Base-by-base conservation (phyloP, 345 rosid species). In the Camelina laxa region DNA sequence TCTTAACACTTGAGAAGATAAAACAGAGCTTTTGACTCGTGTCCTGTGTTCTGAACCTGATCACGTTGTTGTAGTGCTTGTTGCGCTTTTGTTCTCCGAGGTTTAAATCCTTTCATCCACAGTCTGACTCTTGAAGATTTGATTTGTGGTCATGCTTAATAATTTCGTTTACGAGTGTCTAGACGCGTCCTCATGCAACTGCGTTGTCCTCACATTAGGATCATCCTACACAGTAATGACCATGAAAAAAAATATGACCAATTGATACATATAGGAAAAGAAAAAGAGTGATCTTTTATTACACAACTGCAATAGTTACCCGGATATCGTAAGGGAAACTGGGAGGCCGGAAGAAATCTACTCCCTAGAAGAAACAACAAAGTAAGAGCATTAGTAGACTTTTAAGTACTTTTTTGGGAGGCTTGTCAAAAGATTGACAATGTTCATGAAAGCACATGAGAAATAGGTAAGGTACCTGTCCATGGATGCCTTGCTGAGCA, bases 341-440 rank as follows among this genome's bases (percentile, higher is more conserved):
- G 38, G 86, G 36, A 22, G 88, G 85, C 39, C 92, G 80, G 81
- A 89, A 89, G 85, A 89, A 89, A 79, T 91, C 96, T 75, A 89
- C 85, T 74, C 86, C 88, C 82, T 73, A 64, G 50, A 54, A 61
- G 50, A 49, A 73, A 70, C 65, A 58, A 64, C 12, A 50, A 74
- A 48, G 35, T 14, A 50, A 49, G 13, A 44, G 22, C 22, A 33
- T 41, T 45, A 20, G 33, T 53, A 10, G 44, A 56, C 36, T 39
- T 24, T 12, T 39, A 21, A 0, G 30, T 27, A 10, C 27, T 5
- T 35, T 11, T 19, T 60, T 60, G 27, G 63, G 51, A 63, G 50
- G 63, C 33, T 21, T 22, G 61, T 59, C 50, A 20, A 49, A 30
- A 19, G 62, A 60, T 30, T 38, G 31, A 69, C 30, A 74, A n/a